A percentile compares a stretch with the other conserved stretches of the same genome.
These are phyloP conservation scores for Fusarium acutatum DNA, from an alignment of 2,329 filamentous ascomycete species.

Conservation along the genomic window DNA sequence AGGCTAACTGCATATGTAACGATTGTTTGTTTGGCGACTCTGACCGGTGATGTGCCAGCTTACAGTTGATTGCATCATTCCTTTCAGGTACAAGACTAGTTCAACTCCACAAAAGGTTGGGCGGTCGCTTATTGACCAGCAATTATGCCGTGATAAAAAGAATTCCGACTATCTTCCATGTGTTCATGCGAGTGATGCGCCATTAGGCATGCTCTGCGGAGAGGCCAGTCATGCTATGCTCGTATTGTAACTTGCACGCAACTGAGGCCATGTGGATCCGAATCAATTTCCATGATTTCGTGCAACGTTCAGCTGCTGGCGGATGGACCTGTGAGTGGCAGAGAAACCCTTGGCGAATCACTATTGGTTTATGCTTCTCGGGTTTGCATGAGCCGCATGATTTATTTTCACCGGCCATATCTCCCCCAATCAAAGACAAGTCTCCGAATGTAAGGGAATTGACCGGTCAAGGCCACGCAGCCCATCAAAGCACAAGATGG, in stretches of 20 bases:
- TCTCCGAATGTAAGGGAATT: constrained; percentile 32
- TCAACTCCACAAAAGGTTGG: constrained; percentile 2
- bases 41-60: constrained; percentile 21
- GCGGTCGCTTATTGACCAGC: constrained; percentile 3
- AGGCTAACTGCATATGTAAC: constrained; percentile 32
- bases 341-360: constrained; percentile 19
- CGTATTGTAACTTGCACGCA: neutral
- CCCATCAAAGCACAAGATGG: constrained; percentile 22
- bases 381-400: constrained; percentile 26
- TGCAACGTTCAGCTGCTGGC: constrained; percentile 20
- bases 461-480: constrained; percentile 38
- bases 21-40: constrained; percentile 23
- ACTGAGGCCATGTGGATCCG: constrained; percentile 6
- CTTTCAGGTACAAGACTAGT: constrained; percentile 13
- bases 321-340: constrained; percentile 11
- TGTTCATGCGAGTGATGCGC: neutral
- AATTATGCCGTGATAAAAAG: constrained; percentile 2
- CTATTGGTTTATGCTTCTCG: constrained; percentile 31
- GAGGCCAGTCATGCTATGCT: neutral
- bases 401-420: constrained; percentile 32
- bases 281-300: constrained; percentile 7
- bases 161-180: neutral
- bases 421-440: constrained; percentile 34
- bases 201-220: neutral
- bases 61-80: constrained; percentile 25